Percentiles rank a stretch among this genome's conserved stretches.
Conservation (phyloP, 1,284 basidiomycete species). For the Marasmius fiardii region DNA sequence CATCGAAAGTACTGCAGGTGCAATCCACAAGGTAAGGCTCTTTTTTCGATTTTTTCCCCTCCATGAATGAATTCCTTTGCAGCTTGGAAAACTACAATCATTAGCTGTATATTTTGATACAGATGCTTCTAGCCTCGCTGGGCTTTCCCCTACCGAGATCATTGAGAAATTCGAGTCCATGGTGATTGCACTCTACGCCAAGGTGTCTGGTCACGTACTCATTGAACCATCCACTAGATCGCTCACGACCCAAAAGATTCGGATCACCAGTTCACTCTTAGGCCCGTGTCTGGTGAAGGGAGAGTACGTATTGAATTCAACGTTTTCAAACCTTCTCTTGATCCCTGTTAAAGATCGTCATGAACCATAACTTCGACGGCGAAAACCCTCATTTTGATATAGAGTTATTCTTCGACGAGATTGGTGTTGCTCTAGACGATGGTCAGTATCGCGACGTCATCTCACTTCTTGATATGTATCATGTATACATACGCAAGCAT, state of each 20-base stretch:
- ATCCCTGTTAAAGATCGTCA: constrained; percentile 54
- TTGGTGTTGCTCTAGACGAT: constrained; percentile 90
- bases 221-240: constrained; percentile 47
- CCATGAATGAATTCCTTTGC: constrained; percentile 9
- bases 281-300: constrained; percentile 95
- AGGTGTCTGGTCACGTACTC: neutral
- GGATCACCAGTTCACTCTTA: constrained; percentile 92
- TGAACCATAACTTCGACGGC: constrained; percentile 78
- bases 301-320: constrained; percentile 47
- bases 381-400: constrained; percentile 86
- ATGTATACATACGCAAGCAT: constrained; percentile 90
- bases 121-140: constrained; percentile 81
- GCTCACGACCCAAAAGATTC: constrained; percentile 50
- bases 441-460: constrained; percentile 96
- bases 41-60: neutral
- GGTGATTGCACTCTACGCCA: constrained; percentile 37
- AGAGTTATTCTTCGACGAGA: constrained; percentile 90
- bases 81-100: constrained; percentile 87
- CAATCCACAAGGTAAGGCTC: constrained; percentile 85
- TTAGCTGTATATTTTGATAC: constrained; percentile 97
- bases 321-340: constrained; percentile 8
- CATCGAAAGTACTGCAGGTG: constrained; percentile 86
- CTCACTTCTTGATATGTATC: constrained; percentile 95
- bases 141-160: constrained; percentile 64
- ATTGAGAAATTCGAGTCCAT: constrained; percentile 78